Evolutionary conservation across 495 filamentous ascomycete species (phyloP), one percentile per base, ranked within the genome.

Genomic region (Annulohypoxylon moriforme): DNA sequence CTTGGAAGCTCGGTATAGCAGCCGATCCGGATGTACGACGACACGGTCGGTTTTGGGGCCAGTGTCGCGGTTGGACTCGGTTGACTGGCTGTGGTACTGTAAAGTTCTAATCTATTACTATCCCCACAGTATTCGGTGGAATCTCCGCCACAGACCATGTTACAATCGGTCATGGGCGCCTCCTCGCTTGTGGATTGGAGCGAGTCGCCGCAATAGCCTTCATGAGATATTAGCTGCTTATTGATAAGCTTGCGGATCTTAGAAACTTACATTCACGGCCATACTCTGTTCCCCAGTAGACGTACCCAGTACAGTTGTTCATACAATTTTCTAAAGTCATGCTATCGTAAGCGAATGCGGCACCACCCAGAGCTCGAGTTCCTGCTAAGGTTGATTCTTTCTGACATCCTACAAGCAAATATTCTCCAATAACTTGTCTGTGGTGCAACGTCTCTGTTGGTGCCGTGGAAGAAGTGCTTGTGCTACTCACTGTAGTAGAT

Each of bases 241-340:
- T 22, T 55, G 10, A 16, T 22, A 7, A 57, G 2, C 18, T 11
- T n/a, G 3, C 16, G 24, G 1, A 9, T 38, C 24, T 33, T 20
- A 27, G 27, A 60, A 74, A 79, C 73, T 79, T 69, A 76, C 84
- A 86, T 64, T 87, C 83, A 44, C 84, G 69, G 4, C 79, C 81
- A 64, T 84, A 87, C 71, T 88, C 85, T 10, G 80, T 80, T 0
- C 81, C 85, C 75, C 80, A 86, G 57, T 80, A 83, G 27, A 76
- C 74, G 62, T 77, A 87, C 1, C 78, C 82, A 4, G 79, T 77
- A 76, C 85, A 87, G 68, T 81, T 82, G 8, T 60, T 55, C 70
- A 80, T 81, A 73, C 85, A 87, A 1, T 68, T 67, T 70, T 87
- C 84, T 8, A 86, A 69, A 1, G 84, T 86, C 85, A 87, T 86